Base-by-base conservation (phyloP, 2,329 filamentous ascomycete species). In the Harringtonia aguacate region DNA sequence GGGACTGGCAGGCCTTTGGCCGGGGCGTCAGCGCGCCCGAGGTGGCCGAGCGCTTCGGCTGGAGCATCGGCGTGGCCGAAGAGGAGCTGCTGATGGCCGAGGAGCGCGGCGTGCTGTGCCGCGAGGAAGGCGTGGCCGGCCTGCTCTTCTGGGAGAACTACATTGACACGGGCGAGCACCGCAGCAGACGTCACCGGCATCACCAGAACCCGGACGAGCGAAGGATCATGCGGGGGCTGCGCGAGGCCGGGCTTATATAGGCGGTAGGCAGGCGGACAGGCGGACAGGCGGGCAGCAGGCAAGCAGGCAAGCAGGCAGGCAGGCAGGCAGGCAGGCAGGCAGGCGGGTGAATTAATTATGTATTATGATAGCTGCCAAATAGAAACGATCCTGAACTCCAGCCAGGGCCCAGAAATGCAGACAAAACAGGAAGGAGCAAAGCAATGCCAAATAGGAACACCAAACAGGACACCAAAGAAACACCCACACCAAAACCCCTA, bases 1-100 rank as follows among this genome's bases (percentile, higher is more conserved):
- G 85, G 85, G 81, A 94, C 55, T 86, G 82, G 83, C 70, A 70
- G 38, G 56, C 69, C 34, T 95, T 87, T 60, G 89, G 92, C 0
- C 75, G 81, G 45, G 88, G 92, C 10, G 81, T 97, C 24, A 95
- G 88, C 14, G 87, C 88, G 2, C 86, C 92, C 57, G 89, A 97
- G 57, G 78, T 80, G 0, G 92, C 92, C 0, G 86, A 94, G 61
- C 72, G 79, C 40, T 98, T 98, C 62, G 86, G 89, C 7, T 98
- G 92, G 92, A 97, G 92, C 59, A 83, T 98, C 8, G 92, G 92
- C 9, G 90, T 98, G 20, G 92, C 92, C 1, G 85, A 84, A 47
- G 92, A 97, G 60, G 92, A 98, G 64, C 70, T 98, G 13, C 86
- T 95, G 59, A 95, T 98, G 90, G 89, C 89, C 0, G 92, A 98